Percentiles rank a stretch among this genome's conserved stretches.
These are phyloP conservation scores for Nicotiana sylvestris DNA, from an alignment of 257 asterid genomes.

Conservation along the genomic window DNA sequence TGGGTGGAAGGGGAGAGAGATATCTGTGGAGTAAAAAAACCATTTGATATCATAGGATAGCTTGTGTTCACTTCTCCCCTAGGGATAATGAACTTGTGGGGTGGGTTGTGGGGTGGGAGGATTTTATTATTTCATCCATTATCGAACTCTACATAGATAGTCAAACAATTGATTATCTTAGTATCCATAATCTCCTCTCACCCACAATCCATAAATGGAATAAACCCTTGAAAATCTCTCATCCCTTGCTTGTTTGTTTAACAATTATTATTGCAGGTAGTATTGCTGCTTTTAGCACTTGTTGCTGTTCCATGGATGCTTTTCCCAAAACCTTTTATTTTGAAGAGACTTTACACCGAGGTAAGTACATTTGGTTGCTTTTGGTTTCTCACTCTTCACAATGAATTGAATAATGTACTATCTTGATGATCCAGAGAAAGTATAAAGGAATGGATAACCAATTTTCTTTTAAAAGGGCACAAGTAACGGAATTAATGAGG, in stretches of 20 bases:
- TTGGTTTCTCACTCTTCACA: not conserved
- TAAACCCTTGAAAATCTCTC: not conserved
- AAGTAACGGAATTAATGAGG: not conserved
- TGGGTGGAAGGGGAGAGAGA: not conserved
- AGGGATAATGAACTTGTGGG: not conserved
- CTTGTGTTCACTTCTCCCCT: not conserved
- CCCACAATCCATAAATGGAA: not conserved
- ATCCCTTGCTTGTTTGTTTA: conserved; percentile 7
- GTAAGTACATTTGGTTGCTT: conserved; percentile 26
- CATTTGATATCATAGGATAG: not conserved
- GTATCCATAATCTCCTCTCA: not conserved
- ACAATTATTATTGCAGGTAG: conserved; percentile 42
- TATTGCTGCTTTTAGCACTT: conserved; percentile 67
- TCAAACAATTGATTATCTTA: not conserved
- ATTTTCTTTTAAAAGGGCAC: not conserved
- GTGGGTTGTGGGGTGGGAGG: not conserved
- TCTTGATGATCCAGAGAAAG: conserved; percentile 4
- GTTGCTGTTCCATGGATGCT: conserved; percentile 99
- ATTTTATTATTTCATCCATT: not conserved
- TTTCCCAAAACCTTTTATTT: conserved; percentile 90
- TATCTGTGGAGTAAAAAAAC: not conserved
- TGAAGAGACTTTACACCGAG: conserved; percentile 76
- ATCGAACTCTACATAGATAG: not conserved
- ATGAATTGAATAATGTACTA: not conserved
- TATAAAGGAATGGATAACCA: not conserved